Base-by-base conservation (phyloP, 371 early-diverging fungal species). In the Batkoa obscura region DNA sequence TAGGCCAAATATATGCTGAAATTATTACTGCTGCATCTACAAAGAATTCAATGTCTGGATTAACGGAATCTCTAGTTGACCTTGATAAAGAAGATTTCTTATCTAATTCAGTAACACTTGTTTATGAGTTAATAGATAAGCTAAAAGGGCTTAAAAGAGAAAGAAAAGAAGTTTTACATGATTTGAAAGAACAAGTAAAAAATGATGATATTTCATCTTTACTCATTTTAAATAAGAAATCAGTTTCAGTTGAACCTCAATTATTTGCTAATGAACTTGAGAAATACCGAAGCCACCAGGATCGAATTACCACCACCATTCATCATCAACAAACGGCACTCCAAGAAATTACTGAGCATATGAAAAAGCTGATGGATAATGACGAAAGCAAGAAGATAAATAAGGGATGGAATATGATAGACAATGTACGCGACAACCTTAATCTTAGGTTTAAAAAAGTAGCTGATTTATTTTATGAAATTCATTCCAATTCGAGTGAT, bases 141-240 rank as follows among this genome's bases (percentile, higher is more conserved):
- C 67, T 93, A 39, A 73, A 78, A 15, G 78, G 79, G 33, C 69
- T 93, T 37, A 87, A 83, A 64, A 78, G 73, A 53, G 88, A 89
- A 42, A 72, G 94, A 8, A 75, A 69, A 50, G 79, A 79, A 2
- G 73, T 82, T 4, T 66, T 94, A 34, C 72, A 75, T 12, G 91
- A 91, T 64, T 66, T 96, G 58, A 92, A 90, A 71, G 75, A 32
- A 5, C 62, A 84, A 82, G 72, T 84, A 0, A 77, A 80, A 52
- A 69, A 85, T 56, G 95, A 94, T 65, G 95, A 96, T 62, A 94
- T 94, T 41, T 83, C 88, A 8, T 72, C 80, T 15, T 54, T 84
- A 6, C 66, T 96, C 58, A 75, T 94, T 48, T 58, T 88, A 4
- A 88, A 90, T 72, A 86, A 84, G 58, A 81, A 78, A 62, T 63